Base-by-base conservation (phyloP, 768 basidiomycete species). In the Lyophyllum shimeji region DNA sequence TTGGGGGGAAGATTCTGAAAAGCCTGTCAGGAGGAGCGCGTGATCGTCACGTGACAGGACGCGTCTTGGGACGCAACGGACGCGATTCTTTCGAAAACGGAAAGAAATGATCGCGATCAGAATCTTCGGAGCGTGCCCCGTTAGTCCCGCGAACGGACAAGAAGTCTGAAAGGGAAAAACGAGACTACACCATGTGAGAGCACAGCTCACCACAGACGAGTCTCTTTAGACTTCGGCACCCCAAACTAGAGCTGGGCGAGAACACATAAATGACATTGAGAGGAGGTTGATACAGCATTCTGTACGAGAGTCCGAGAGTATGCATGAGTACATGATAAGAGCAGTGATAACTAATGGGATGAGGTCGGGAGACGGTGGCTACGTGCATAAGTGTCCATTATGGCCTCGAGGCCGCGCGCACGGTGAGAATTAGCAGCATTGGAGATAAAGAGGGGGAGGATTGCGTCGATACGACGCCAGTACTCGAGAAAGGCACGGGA, bases 171-270 rank as follows among this genome's bases (percentile, higher is more conserved):
- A 13, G 34, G 29, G 4, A 37, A 37, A 37, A 37, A 37, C 34
- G 34, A 37, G 34, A 37, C 34, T 37, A 37, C 34, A 37, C 34
- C 34, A 37, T 33, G 31, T 12, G 7, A 6, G 31, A 46, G 45
- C 45, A 46, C 45, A 46, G 45, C 45, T 46, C 45, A 46, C 45
- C 39, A 20, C 50, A 25, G 37, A 20, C 39, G 25, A 40, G 50
- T 52, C 39, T 42, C 39, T 42, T 40, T 24, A 52, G 50, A 42
- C 21, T 40, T 17, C 15, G 39, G 34, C 37, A 52, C 50, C 37
- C 50, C 50, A 52, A 42, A 52, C 34, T 7, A 33, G 50, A 52
- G 50, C 34, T 52, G 50, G 25, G 50, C 25, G 17, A 52, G 45
- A 29, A n/a, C 43, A 15, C 7, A 18, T 2, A 43, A 11, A 18